Evolutionary conservation across 2,329 filamentous ascomycete genomes (phyloP).

Genomic region (Aureobasidium sp.): DNA sequence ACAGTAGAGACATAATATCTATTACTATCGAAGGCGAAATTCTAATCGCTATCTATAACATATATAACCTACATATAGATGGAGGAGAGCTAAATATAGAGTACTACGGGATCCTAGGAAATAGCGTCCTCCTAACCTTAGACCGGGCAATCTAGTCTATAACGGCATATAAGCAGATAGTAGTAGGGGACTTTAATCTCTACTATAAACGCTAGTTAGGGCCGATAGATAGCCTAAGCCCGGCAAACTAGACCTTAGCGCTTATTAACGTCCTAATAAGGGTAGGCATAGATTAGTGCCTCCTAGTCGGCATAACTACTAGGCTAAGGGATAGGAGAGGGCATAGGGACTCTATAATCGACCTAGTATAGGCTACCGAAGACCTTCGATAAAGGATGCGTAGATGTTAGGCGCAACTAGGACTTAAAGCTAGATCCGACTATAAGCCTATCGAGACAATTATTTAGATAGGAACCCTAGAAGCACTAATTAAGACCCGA

Average conservation of each 20-base stretch:
- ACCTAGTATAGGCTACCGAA: background rate
- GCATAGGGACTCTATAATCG: background rate
- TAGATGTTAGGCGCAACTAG: no score
- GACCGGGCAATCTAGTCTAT: no score
- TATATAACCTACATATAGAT: background rate
- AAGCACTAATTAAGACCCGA: no score
- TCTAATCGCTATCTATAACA: background rate
- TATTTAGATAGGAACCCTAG: no score
- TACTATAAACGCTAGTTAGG: no score
- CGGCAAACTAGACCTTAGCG: no score
- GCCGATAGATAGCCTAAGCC: no score
- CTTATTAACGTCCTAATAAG: background rate
- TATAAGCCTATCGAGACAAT: background rate
- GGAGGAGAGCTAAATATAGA: background rate
- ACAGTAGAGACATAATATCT: background rate
- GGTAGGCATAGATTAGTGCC: background rate
- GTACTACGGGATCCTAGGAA: background rate
- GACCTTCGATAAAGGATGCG: background rate
- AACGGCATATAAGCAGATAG: no score
- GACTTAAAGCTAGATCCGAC: no score
- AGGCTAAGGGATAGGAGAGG: background rate
- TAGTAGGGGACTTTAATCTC: no score
- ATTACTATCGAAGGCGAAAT: background rate
- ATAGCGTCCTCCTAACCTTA: background rate
- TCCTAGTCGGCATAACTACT: background rate